Conservation (phyloP, 2,329 filamentous ascomycete genomes). For the Fusarium sp. region DNA sequence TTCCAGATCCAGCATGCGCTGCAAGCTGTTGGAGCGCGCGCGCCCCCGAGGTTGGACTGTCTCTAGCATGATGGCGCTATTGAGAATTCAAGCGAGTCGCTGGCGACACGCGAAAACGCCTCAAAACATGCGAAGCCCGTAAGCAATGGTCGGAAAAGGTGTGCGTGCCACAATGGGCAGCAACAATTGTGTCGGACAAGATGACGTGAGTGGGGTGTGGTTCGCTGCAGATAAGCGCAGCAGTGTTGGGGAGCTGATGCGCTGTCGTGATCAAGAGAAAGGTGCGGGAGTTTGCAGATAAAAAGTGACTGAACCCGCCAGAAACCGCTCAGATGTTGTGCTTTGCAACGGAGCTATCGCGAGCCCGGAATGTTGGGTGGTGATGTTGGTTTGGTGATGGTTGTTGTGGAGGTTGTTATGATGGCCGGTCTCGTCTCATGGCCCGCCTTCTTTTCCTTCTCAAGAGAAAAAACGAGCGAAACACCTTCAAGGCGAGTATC, state of each 20-base stretch:
- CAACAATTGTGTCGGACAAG: slow-evolving; percentile 31
- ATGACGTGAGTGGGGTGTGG: slow-evolving; percentile 18
- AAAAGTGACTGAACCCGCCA: slow-evolving; percentile 25
- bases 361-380: slow-evolving; percentile 11
- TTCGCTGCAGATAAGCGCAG: slow-evolving; percentile 41
- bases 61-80: slow-evolving; percentile 35
- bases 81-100: slow-evolving; percentile 30
- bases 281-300: slow-evolving; percentile 24
- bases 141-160: slow-evolving; percentile 25
- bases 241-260: slow-evolving; percentile 14
- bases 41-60: slow-evolving; percentile 37
- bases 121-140: slow-evolving; percentile 34
- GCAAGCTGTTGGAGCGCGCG: slow-evolving; percentile 63
- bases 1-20: slow-evolving; percentile 74
- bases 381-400: slow-evolving; percentile 24
- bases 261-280: slow-evolving; percentile 12
- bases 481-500: slow-evolving; percentile 1
- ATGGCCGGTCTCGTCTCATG: slow-evolving; percentile 14
- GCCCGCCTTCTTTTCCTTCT: slow-evolving; percentile 37
- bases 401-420: slow-evolving; percentile 5
- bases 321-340: slow-evolving; percentile 7
- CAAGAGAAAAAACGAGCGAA: neutral
- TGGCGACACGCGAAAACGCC: slow-evolving; percentile 23
- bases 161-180: slow-evolving; percentile 4
- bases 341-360: slow-evolving; percentile 19